Base-by-base conservation (phyloP, 2,329 filamentous ascomycete species). In the Alternaria conjuncta region DNA sequence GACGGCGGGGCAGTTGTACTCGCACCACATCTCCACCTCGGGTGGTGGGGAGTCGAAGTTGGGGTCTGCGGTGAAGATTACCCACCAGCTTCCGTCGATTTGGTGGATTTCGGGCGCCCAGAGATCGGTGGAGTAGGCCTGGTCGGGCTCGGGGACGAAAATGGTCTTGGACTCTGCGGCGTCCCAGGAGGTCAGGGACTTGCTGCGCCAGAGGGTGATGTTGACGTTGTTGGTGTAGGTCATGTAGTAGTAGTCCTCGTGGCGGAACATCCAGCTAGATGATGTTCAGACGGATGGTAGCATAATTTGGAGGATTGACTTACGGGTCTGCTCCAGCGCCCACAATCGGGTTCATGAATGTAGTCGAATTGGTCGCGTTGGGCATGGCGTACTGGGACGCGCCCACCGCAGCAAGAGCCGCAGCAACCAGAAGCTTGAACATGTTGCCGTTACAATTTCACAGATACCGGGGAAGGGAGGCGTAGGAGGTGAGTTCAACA, bases 1-100 rank as follows among this genome's bases (percentile, higher is more conserved):
- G 13, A 86, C 81, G 1, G 84, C 84, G 4, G 84, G 84, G 62
- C 84, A 86, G 62, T 78, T 82, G 71, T 79, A 85, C 43, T 81
- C 77, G 70, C 84, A 85, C 69, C 79, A 80, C 79, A 84, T 84
- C 60, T 85, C 84, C 6, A 80, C 77, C 60, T 83, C 79, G 0
- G 83, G 83, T 0, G 83, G 80, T 1, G 84, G 84, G 4, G 73
- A 75, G 69, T 86, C 84, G 30, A 72, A 70, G 61, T 81, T 80
- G 2, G 84, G 83, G 62, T 86, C 84, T 6, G 82, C 84, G 3
- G 84, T 86, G 74, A 86, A 86, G 66, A 86, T 85, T 56, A 86
- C 77, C 67, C 85, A 86, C 84, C 84, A 86, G 12, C 73, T 78
- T 46, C 77, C 78, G 61, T 81, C 75, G 45, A 85, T 76, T n/a